Evolutionary conservation across 352 stramenopile genomes (phyloP), one percentile per base, ranked within the genome.

Genomic region (Phytophthora capsici): DNA sequence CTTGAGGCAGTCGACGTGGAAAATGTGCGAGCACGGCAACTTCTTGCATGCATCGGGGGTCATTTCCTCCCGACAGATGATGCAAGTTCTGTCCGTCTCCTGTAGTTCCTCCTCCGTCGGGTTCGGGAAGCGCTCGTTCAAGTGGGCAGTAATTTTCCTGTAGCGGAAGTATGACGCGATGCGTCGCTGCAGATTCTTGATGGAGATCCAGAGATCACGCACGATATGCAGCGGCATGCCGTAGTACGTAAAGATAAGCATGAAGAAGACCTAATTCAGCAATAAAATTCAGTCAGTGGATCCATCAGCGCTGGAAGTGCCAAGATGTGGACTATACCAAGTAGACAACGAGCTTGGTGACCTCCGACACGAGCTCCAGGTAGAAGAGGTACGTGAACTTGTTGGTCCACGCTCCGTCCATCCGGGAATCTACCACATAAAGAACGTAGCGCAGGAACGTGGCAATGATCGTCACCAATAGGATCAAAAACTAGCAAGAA

Each of bases 241-340:
- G 69, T 99, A 99, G 67, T 98, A 98, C 26, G 92, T 97, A 66
- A 99, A 98, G 32, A 99, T 97, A 41, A 99, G 94, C 67, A 95
- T 87, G 82, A 99, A 99, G 69, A 99, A 99, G 16, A 97, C 75
- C 86, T 94, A 48, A 2, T 52, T 41, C 14, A 16, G 5, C 22
- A 57, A 8, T 44, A n/a, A 61, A 20, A 45, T 5, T 51, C 40
- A 23, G 28, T 49, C 20, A 65, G 38, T 19, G n/a, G 50, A 26
- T 16, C 5, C 52, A 0, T n/a, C 43, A 40, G 20, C 32, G 28
- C n/a, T 32, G 26, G 47, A 14, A 47, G 41, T 34, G 32, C 23
- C 34, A 46, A 47, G n/a, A 46, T 6, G 28, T 13, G n/a, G 16
- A 1, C 20, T 66, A 44, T 76, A 94, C 90, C 45, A 99, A 38